Evolutionary conservation across 306 rosid genomes (phyloP).

Genomic region (Adenanthera pavonina): DNA sequence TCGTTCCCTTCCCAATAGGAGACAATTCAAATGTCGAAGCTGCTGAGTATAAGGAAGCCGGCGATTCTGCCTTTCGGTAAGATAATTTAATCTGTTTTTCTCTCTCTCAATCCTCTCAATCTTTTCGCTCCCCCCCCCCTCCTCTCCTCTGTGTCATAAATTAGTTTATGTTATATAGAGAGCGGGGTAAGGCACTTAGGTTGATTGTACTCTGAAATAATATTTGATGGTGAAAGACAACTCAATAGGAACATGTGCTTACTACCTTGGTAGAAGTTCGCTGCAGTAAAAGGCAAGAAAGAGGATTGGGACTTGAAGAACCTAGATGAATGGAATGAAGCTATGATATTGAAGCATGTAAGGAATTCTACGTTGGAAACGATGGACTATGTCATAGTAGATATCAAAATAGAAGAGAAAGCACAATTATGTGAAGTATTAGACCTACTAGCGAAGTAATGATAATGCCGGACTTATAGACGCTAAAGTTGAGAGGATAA

Average conservation of each 20-base stretch:
- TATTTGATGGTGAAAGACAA: neutral
- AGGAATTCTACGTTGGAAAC: neutral
- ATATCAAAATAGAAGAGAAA: neutral
- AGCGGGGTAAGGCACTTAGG: neutral
- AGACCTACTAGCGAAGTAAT: neutral
- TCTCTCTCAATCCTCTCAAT: neutral
- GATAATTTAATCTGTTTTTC: slow-evolving; percentile 10
- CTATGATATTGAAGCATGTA: neutral
- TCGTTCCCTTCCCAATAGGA: neutral
- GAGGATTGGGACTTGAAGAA: slow-evolving; percentile 7
- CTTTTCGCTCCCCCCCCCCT: neutral
- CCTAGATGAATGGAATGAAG: slow-evolving; percentile 5
- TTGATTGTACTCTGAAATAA: neutral
- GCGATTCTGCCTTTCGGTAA: slow-evolving; percentile 32
- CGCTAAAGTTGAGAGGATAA: neutral
- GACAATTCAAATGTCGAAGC: neutral
- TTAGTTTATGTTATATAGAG: neutral
- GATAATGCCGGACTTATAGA: neutral
- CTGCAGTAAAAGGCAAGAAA: neutral
- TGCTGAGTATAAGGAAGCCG: slow-evolving; percentile 6
- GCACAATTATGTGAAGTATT: neutral
- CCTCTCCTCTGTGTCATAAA: neutral
- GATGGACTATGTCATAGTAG: slow-evolving; percentile 3
- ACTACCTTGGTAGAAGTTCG: neutral
- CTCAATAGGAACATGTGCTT: neutral